phyloP scores from a whole-genome alignment of 257 asterid genomes.

The Scutellaria galericulata region DNA sequence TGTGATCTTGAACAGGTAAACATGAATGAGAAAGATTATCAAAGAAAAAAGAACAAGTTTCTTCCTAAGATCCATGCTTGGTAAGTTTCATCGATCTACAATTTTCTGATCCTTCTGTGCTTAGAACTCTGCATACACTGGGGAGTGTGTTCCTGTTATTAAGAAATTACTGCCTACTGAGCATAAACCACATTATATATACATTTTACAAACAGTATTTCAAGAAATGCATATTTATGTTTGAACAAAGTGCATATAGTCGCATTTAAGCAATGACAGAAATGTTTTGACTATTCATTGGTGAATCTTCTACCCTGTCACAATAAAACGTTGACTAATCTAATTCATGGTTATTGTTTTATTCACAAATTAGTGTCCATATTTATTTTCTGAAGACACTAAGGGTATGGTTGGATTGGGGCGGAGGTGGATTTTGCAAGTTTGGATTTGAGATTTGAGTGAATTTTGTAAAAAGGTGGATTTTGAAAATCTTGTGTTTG shows the following conservation, averaged over 20 bases:
- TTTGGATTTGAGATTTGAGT: too few species aligned
- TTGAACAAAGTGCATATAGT: slow-evolving; percentile 7
- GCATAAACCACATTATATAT: too few species aligned
- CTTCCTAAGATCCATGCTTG: slow-evolving; percentile 99
- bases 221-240: background rate
- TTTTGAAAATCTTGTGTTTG: too few species aligned
- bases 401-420: too few species aligned
- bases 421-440: too few species aligned
- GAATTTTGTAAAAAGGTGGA: too few species aligned
- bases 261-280: background rate
- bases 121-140: background rate
- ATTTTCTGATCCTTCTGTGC: slow-evolving; percentile 22
- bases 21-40: slow-evolving; percentile 98
- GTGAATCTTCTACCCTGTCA: background rate
- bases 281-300: background rate
- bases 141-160: background rate
- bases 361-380: background rate
- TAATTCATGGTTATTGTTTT: background rate
- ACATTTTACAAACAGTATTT: background rate
- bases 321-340: background rate
- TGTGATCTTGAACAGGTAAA: slow-evolving; percentile 71
- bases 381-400: background rate
- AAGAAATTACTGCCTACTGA: background rate
- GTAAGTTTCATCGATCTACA: slow-evolving; percentile 51
- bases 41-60: slow-evolving; percentile 96